Base-by-base conservation (phyloP, 805 yeast genomes). In the Sugiyamaella qingdaonensis region DNA sequence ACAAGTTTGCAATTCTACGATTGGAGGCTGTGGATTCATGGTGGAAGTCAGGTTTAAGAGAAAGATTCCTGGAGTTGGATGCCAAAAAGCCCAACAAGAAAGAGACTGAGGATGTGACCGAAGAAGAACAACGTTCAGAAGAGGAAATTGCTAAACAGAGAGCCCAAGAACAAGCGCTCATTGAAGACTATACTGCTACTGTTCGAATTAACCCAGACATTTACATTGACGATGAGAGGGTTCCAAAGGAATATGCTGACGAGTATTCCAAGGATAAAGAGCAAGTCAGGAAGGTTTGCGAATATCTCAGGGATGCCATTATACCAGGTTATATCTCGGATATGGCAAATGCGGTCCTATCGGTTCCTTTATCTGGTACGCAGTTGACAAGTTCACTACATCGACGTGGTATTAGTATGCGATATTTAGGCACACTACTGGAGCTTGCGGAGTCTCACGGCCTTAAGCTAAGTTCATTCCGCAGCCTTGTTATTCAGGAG, bases 1-100 rank as follows among this genome's bases (percentile, higher is more conserved):
- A 89, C 65, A 79, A 81, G 58, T 88, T 89, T 69, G 76, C 86
- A 11, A 78, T 86, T 24, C 64, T 92, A 44, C 84, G 98, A 72
- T 83, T 82, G 58, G 98, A 92, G 71, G 94, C 96, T 14, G 81
- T 92, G 46, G 92, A 84, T 60, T 88, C 84, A 61, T 92, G 96
- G 97, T 88, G 94, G 85, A 80, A 79, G 64, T 69, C 81, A 54
- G 81, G 84, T 64, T 78, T 86, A 2, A 79, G 86, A 54, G 70
- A 65, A 1, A 81, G 80, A 61, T 39, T 49, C 21, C n/a, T 14
- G 4, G 45, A 44, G 34, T 16, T 19, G n/a, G 56, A 31, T 58
- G 61, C 44, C 58, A 67, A 53, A 71, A 52, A 56, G 34, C 51
- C 53, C 21, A 46, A 42, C 2, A 39, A 46, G 10, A 45, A 45